Evolutionary conservation across 1,139 yeast genomes (phyloP).

Genomic region (Candida gigantensis): DNA sequence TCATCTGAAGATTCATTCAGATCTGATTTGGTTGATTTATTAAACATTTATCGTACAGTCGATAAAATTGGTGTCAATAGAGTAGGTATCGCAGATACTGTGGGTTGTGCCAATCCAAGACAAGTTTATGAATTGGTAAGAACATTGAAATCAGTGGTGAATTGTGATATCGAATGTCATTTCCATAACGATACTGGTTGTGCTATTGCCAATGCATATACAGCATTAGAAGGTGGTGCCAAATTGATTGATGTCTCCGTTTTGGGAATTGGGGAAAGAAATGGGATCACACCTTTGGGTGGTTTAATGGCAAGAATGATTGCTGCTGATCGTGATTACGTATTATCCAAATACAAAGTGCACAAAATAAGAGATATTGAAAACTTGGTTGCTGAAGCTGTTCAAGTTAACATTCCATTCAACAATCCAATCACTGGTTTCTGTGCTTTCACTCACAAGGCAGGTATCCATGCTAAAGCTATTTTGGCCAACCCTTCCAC

Average conservation of each 20-base stretch:
- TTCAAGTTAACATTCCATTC: slow-evolving; percentile 95
- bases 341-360: slow-evolving; percentile 88
- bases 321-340: slow-evolving; percentile 97
- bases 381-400: slow-evolving; percentile 95
- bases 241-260: slow-evolving; percentile 92
- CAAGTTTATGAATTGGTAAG: slow-evolving; percentile 96
- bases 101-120: slow-evolving; percentile 98
- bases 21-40: slow-evolving; percentile 91
- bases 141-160: slow-evolving; percentile 89
- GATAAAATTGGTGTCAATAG: slow-evolving; percentile 98
- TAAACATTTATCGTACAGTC: slow-evolving; percentile 94
- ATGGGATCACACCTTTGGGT: slow-evolving; percentile 97
- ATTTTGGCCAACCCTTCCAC: slow-evolving; percentile 98
- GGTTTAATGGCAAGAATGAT: slow-evolving; percentile 99
- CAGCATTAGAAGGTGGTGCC: slow-evolving; percentile 98
- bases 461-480: slow-evolving; percentile 99
- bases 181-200: slow-evolving; percentile 99
- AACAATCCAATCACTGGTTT: slow-evolving; percentile 98
- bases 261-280: slow-evolving; percentile 97
- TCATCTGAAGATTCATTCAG: slow-evolving; percentile 97
- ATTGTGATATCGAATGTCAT: slow-evolving; percentile 97
- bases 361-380: slow-evolving; percentile 96
- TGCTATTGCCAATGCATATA: slow-evolving; percentile 97
- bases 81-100: slow-evolving; percentile 99
- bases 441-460: slow-evolving; percentile 99